Evolutionary conservation across 768 basidiomycete species (phyloP).

Genomic region (Xerocomellus dryophilus): DNA sequence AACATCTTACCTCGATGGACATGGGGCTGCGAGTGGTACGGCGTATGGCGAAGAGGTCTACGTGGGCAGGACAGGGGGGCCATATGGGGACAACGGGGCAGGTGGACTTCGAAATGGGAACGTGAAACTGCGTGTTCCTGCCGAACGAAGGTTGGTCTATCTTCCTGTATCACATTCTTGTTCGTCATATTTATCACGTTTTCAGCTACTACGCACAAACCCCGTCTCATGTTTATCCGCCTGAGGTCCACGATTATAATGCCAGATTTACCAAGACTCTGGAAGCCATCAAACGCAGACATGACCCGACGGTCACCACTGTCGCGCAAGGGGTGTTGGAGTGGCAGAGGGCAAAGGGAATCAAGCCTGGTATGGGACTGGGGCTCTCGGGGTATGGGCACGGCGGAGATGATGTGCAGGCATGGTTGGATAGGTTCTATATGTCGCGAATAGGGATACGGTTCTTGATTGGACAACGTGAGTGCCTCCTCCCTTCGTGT

Average conservation of each 20-base stretch:
- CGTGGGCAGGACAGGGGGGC: conserved; percentile 1
- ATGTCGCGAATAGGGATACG: conserved; percentile 94
- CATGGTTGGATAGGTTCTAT: conserved; percentile 96
- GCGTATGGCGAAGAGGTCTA: not conserved
- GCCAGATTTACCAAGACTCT: conserved; percentile 83
- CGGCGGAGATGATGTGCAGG: conserved; percentile 86
- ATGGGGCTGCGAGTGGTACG: conserved; percentile 23
- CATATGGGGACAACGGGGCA: conserved; percentile 17
- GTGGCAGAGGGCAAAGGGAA: conserved; percentile 70
- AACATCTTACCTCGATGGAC: conserved; percentile 32
- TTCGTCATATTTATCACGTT: not conserved
- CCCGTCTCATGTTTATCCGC: conserved; percentile 72
- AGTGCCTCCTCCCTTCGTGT: conserved; percentile 25
- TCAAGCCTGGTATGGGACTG: conserved; percentile 28
- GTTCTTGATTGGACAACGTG: conserved; percentile 95
- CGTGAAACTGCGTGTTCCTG: conserved; percentile 72
- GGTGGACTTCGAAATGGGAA: conserved; percentile 47
- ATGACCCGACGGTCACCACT: conserved; percentile 97
- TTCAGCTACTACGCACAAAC: conserved; percentile 84
- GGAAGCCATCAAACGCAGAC: conserved; percentile 86
- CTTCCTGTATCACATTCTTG: not conserved
- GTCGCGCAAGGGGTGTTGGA: conserved; percentile 95
- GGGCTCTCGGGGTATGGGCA: conserved; percentile 41
- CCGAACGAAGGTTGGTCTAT: conserved; percentile 66
- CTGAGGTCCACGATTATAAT: conserved; percentile 92